These are phyloP conservation scores for Wickerhamomyces chaumierensis DNA, from an alignment of 805 yeast species.

Conservation along the genomic window DNA sequence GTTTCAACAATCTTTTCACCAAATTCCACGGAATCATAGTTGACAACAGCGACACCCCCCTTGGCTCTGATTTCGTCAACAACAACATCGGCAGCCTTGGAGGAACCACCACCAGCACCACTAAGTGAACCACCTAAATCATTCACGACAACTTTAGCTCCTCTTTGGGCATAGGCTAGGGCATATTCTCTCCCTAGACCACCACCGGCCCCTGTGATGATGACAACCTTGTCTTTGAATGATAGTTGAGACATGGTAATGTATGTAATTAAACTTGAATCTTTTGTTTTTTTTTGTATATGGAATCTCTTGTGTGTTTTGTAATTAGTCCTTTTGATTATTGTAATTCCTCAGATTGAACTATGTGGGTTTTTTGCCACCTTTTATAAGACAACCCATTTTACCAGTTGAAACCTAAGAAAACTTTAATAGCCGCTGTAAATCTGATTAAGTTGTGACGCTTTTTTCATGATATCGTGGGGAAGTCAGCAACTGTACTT, in stretches of 20 bases:
- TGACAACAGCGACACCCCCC: slow-evolving; percentile 88
- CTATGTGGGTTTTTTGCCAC: too few relatives aligned
- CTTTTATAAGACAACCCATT: too few relatives aligned
- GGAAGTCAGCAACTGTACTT: too few relatives aligned
- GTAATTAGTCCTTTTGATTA: too few relatives aligned
- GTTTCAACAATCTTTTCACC: slow-evolving; percentile 80
- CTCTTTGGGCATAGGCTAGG: slow-evolving; percentile 74
- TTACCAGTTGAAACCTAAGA: too few relatives aligned
- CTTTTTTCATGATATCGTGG: too few relatives aligned
- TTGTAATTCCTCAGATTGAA: too few relatives aligned
- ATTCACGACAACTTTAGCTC: slow-evolving; percentile 92
- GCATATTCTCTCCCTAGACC: slow-evolving; percentile 90
- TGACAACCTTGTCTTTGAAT: slow-evolving; percentile 78
- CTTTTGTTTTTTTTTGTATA: too few relatives aligned
- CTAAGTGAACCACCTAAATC: slow-evolving; percentile 80
- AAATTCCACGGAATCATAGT: slow-evolving; percentile 80
- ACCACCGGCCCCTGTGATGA: slow-evolving; percentile 96
- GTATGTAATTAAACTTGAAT: too few relatives aligned
- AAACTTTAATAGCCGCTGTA: too few relatives aligned
- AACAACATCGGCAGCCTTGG: slow-evolving; percentile 79
- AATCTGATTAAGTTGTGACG: too few relatives aligned
- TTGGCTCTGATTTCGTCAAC: slow-evolving; percentile 67
- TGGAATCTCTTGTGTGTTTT: too few relatives aligned
- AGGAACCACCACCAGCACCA: slow-evolving; percentile 60
- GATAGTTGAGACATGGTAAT: slow-evolving; percentile 24